Base-by-base conservation (phyloP, 371 early-diverging fungal species). In the Apophysomyces sp. region DNA sequence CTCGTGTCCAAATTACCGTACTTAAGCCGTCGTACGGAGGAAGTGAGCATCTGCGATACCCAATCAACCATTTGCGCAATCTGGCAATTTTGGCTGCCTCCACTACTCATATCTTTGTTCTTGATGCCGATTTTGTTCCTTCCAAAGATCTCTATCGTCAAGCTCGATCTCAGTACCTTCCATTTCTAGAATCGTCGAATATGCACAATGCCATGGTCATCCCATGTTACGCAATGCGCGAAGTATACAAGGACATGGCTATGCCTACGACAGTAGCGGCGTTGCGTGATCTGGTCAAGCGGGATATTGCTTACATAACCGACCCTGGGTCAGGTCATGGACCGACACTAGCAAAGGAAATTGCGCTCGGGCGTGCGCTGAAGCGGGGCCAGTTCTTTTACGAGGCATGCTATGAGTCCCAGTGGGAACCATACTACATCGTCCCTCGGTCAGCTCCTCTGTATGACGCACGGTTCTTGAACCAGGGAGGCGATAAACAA, bases 341-440 rank as follows among this genome's bases (percentile, higher is more conserved):
- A 0, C 86, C 88, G 5, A 88, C 86, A 0, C 59, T 73, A 21
- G 80, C 74, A 0, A 53, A 58, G 4, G 65, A 77, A 26, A 58
- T 81, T 18, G 81, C 67, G 15, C 66, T 77, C 49, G 73, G 63
- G 3, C 68, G 55, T 32, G 68, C 40, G 16, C 66, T 70, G 24
- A 37, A 61, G 28, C 72, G 34, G 26, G 61, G 57, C 51, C 65
- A 32, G 21, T 15, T 26, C 0, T 77, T 72, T 0, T 87, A 83
- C 55, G 86, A 87, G 65, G 85, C 86, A 7, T 89, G 89, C 55
- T 89, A 77, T 65, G 89, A 87, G 59, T 86, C 86, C 0, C 87
- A 86, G 55, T 89, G 89, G 89, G 89, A 89, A 51, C 89, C 87
- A 2, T 87, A 88, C 55, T 88, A 88, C 44, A 73, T 86, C 11